Percentiles rank a stretch among this genome's conserved stretches.
phyloP scores from a whole-genome alignment of 805 yeast species.

The Starmerella floricola region DNA sequence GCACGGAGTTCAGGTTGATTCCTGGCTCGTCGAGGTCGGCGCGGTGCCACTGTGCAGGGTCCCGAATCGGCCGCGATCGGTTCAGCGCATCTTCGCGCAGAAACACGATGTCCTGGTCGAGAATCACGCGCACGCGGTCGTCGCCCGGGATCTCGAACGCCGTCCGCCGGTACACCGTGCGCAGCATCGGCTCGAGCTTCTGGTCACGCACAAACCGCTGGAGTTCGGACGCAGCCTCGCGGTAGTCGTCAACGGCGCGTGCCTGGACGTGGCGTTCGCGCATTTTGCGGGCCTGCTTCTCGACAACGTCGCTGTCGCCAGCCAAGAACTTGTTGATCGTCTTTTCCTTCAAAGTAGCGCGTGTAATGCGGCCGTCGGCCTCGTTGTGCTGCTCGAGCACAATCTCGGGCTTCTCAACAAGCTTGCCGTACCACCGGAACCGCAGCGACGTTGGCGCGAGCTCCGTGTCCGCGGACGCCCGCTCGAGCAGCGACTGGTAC shows the following conservation, averaged over 20 bases:
- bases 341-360: constrained; percentile 66
- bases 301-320: constrained; percentile 36
- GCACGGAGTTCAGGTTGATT: constrained; percentile 53
- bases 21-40: constrained; percentile 69
- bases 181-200: constrained; percentile 69
- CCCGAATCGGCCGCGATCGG: constrained; percentile 72
- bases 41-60: constrained; percentile 84
- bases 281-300: constrained; percentile 48
- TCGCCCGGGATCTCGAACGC: constrained; percentile 99
- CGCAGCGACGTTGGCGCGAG: constrained; percentile 64
- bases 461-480: constrained; percentile 26
- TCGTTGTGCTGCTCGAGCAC: constrained; percentile 59
- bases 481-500: constrained; percentile 71
- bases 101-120: constrained; percentile 77
- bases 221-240: constrained; percentile 45
- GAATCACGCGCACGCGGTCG: constrained; percentile 76
- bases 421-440: constrained; percentile 81
- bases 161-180: constrained; percentile 79
- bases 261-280: constrained; percentile 47
- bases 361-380: constrained; percentile 40
- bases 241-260: constrained; percentile 40
- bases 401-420: constrained; percentile 62
- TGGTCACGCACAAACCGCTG: constrained; percentile 51
- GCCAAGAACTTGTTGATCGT: constrained; percentile 61
- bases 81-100: constrained; percentile 88